phyloP scores from a whole-genome alignment of 768 basidiomycete genomes.

The Hirschioporus abietinus region DNA sequence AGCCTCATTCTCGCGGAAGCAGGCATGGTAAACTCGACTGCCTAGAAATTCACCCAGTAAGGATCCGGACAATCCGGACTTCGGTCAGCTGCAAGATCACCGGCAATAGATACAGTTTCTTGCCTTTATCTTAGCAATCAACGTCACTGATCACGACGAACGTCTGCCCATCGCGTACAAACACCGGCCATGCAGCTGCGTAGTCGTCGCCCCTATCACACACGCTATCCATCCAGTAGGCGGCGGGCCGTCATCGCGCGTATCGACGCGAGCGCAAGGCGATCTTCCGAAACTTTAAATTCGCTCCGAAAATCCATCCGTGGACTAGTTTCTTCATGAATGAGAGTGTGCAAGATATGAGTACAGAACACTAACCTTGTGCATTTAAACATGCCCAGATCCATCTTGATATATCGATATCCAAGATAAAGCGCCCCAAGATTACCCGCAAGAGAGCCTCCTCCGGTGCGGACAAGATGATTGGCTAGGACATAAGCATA shows the following conservation, averaged over 20 bases:
- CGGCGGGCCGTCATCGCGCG: too few relatives aligned
- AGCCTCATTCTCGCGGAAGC: too few relatives aligned
- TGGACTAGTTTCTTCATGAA: background rate
- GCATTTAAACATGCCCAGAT: background rate
- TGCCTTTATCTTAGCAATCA: background rate
- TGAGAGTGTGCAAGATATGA: background rate
- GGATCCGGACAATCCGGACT: background rate
- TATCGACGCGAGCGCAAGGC: background rate
- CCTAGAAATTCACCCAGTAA: background rate
- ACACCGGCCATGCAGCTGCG: too few relatives aligned
- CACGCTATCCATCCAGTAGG: too few relatives aligned
- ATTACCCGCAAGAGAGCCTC: background rate
- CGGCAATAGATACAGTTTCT: too few relatives aligned
- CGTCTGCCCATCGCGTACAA: too few relatives aligned
- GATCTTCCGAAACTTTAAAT: background rate
- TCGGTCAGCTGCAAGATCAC: background rate
- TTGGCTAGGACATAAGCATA: background rate
- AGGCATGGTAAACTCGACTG: too few relatives aligned
- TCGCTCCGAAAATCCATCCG: background rate
- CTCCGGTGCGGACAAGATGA: background rate
- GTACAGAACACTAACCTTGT: background rate
- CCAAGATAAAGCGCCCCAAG: background rate
- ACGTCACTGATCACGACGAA: background rate
- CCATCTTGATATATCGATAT: background rate
- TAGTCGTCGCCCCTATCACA: too few relatives aligned